These are phyloP conservation scores for Tuber umbilicatum DNA, from an alignment of 495 filamentous ascomycete genomes.

Conservation along the genomic window DNA sequence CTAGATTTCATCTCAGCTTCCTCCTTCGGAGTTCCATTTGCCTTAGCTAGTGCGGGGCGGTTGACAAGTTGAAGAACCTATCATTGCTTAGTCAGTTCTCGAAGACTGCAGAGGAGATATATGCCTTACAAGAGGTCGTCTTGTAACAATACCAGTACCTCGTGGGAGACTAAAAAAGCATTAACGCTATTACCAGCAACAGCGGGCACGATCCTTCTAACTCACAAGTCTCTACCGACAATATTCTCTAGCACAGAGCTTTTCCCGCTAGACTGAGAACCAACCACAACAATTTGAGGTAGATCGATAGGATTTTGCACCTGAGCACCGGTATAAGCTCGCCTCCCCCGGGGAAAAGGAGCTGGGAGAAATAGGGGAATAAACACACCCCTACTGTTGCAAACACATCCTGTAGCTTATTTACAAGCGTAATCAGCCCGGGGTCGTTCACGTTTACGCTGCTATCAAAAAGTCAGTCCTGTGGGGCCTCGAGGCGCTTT, in stretches of 20 bases:
- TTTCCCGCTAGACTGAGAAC: slow-evolving; percentile 98
- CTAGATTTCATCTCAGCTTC: slow-evolving; percentile 55
- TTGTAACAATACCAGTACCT: slow-evolving; percentile 95
- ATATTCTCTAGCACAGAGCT: slow-evolving; percentile 99
- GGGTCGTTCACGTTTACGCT: slow-evolving; percentile 73
- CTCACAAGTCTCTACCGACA: slow-evolving; percentile 96
- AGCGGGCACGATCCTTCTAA: slow-evolving; percentile 16
- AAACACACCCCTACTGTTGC: slow-evolving; percentile 87
- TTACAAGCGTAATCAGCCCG: slow-evolving; percentile 83
- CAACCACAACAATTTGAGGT: slow-evolving; percentile 97
- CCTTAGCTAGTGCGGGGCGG: slow-evolving; percentile 53
- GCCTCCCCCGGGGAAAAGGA: not conserved
- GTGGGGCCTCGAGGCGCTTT: not conserved
- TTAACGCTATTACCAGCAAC: slow-evolving; percentile 18
- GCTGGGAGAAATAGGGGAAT: slow-evolving; percentile 12
- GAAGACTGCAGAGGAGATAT: not conserved
- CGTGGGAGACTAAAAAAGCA: slow-evolving; percentile 68
- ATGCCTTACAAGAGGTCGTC: slow-evolving; percentile 65
- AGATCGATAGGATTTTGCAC: slow-evolving; percentile 97
- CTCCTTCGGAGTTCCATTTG: slow-evolving; percentile 65
- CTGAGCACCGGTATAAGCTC: slow-evolving; percentile 44
- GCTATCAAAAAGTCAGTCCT: slow-evolving; percentile 7
- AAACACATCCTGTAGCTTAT: slow-evolving; percentile 99
- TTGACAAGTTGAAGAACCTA: slow-evolving; percentile 91
- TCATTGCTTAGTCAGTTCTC: slow-evolving; percentile 4